phyloP scores from a whole-genome alignment of 805 yeast genomes.

The Grigorovia transvaalensis region DNA sequence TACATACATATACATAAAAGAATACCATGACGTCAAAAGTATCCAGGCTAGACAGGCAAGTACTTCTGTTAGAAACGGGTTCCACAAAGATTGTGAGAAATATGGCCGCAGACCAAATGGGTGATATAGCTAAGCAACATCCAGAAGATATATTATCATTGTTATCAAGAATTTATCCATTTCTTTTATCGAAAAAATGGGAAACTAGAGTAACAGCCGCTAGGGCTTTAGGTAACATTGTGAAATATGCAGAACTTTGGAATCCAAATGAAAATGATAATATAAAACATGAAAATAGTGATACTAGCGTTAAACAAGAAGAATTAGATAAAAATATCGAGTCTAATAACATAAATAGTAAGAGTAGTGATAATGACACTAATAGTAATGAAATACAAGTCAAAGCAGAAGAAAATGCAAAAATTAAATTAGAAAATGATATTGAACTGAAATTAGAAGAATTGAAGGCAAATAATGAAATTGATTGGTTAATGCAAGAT shows the following conservation, averaged over 20 bases:
- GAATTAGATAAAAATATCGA: background rate
- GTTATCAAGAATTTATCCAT: constrained; percentile 85
- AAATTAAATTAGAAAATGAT: constrained; percentile 26
- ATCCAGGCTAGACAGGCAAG: constrained; percentile 37
- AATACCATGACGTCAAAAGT: constrained; percentile 27
- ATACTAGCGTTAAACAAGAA: constrained; percentile 23
- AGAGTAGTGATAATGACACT: background rate
- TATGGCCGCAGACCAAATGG: constrained; percentile 94
- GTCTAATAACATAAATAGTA: no score
- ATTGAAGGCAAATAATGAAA: constrained; percentile 13
- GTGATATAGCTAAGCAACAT: constrained; percentile 87
- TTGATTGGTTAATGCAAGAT: constrained; percentile 15
- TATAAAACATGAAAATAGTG: constrained; percentile 6
- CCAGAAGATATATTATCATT: constrained; percentile 84
- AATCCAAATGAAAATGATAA: constrained; percentile 54
- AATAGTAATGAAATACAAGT: constrained; percentile 4
- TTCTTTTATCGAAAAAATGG: constrained; percentile 75
- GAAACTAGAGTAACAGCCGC: constrained; percentile 95
- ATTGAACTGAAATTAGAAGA: constrained; percentile 24
- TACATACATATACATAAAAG: background rate
- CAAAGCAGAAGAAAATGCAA: constrained; percentile 18
- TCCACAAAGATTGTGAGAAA: constrained; percentile 87
- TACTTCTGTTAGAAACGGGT: constrained; percentile 70
- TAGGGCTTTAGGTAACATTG: constrained; percentile 87
- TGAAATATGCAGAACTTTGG: constrained; percentile 69